Percentiles rank a stretch among this genome's conserved stretches.
Conservation (phyloP, 805 yeast species). For the Suhomyces pyralidae region DNA sequence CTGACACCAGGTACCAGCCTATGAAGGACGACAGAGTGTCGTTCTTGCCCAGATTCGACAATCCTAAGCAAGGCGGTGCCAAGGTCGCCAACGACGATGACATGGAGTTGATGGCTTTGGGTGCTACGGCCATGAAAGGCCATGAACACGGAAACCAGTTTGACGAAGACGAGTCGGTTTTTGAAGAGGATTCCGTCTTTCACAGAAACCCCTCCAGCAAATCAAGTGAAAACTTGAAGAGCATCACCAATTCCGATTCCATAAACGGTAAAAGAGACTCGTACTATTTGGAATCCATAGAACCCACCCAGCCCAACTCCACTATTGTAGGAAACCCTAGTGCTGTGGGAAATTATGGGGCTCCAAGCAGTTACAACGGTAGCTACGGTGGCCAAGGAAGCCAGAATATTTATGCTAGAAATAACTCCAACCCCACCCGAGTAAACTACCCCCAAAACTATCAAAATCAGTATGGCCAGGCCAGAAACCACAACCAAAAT, state of each 20-base stretch:
- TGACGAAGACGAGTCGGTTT: constrained; percentile 32
- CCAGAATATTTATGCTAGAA: background rate
- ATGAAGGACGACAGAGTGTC: constrained; percentile 95
- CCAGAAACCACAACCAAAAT: background rate
- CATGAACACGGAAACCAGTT: constrained; percentile 41
- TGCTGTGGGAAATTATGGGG: constrained; percentile 21
- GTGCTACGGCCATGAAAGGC: constrained; percentile 65
- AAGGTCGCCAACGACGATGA: constrained; percentile 33
- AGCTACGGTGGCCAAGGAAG: background rate
- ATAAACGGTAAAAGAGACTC: constrained; percentile 22
- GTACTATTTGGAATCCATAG: constrained; percentile 25
- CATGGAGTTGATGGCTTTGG: constrained; percentile 69
- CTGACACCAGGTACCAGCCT: constrained; percentile 93
- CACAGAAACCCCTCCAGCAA: constrained; percentile 1
- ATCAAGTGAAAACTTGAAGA: constrained; percentile 4
- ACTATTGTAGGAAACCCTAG: constrained; percentile 42
- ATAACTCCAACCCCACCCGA: background rate
- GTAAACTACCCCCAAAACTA: background rate
- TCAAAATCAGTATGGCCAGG: background rate
- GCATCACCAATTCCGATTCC: background rate
- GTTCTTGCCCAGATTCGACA: constrained; percentile 72
- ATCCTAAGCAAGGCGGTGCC: constrained; percentile 19
- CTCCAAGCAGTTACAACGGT: constrained; percentile 2
- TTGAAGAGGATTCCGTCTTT: constrained; percentile 25
- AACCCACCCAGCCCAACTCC: constrained; percentile 43